Conservation (phyloP, 176 grass and related monocot species). For the Neostapfia colusana region DNA sequence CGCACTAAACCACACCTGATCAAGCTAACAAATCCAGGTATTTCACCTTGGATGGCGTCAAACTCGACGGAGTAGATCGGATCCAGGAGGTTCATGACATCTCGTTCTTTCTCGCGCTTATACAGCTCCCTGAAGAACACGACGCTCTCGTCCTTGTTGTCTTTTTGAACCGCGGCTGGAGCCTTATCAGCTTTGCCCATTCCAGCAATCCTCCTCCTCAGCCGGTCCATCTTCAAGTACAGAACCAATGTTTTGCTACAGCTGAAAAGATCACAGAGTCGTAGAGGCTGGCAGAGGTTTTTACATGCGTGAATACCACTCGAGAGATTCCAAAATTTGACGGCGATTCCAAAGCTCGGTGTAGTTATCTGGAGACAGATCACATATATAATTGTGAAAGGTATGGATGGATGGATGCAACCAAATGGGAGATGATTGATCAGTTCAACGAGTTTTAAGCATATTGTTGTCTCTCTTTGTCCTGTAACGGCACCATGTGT, state of each 20-base stretch:
- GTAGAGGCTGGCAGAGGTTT: conserved; percentile 13
- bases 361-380: conserved; percentile 3
- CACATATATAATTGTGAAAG: not conserved
- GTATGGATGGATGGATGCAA: conserved; percentile 13
- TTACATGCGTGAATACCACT: conserved; percentile 28
- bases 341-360: conserved; percentile 41
- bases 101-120: conserved; percentile 49
- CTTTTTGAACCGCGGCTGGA: conserved; percentile 18
- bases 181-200: conserved; percentile 29
- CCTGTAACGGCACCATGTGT: not conserved
- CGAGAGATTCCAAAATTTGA: conserved; percentile 34
- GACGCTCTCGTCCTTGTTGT: conserved; percentile 60
- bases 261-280: not conserved
- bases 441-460: not conserved
- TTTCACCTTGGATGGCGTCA: conserved; percentile 53
- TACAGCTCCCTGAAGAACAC: conserved; percentile 60
- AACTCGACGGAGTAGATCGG: conserved; percentile 51
- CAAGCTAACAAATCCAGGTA: not conserved
- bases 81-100: conserved; percentile 60
- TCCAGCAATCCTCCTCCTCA: conserved; percentile 49
- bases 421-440: conserved; percentile 23
- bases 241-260: not conserved
- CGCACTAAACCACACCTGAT: not conserved
- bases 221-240: conserved; percentile 40
- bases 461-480: conserved; percentile 13